Conservation (phyloP, 2,329 filamentous ascomycete species). For the Lasiodiplodia sp. region DNA sequence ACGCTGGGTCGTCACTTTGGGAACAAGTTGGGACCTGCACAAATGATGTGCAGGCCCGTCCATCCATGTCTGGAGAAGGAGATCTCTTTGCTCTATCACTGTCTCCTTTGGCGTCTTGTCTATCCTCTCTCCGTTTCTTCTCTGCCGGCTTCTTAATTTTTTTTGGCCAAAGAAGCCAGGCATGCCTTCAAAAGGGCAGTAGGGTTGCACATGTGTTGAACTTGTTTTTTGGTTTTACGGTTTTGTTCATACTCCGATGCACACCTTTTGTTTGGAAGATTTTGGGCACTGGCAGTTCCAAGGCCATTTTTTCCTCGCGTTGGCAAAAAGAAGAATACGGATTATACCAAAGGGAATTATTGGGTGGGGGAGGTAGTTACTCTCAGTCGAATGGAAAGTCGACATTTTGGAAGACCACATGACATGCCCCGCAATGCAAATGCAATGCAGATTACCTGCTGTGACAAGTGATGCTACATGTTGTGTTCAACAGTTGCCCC, state of each 20-base stretch:
- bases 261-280: slow-evolving; percentile 21
- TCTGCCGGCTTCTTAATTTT: slow-evolving; percentile 15
- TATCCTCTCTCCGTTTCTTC: slow-evolving; percentile 1
- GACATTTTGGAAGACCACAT: slow-evolving; percentile 21
- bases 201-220: slow-evolving; percentile 21
- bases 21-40: slow-evolving; percentile 11
- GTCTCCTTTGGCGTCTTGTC: slow-evolving; percentile 16
- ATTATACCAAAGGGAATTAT: slow-evolving; percentile 26
- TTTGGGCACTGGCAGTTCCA: slow-evolving; percentile 5
- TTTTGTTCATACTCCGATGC: slow-evolving; percentile 23
- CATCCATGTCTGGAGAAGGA: slow-evolving; percentile 22
- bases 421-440: slow-evolving; percentile 13
- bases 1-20: slow-evolving; percentile 29
- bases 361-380: slow-evolving; percentile 23
- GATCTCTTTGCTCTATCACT: slow-evolving; percentile 12
- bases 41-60: slow-evolving; percentile 10
- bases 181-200: slow-evolving; percentile 25
- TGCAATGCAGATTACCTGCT: slow-evolving; percentile 9
- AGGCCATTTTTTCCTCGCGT: slow-evolving; percentile 3
- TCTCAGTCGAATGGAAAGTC: slow-evolving; percentile 25
- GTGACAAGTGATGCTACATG: slow-evolving; percentile 24
- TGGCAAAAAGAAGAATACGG: slow-evolving; percentile 26
- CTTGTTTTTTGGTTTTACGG: slow-evolving; percentile 11
- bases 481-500: slow-evolving; percentile 16
- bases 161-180: slow-evolving; percentile 13